Base-by-base conservation (phyloP, 306 rosid species). In the Cucurbita ficifolia region DNA sequence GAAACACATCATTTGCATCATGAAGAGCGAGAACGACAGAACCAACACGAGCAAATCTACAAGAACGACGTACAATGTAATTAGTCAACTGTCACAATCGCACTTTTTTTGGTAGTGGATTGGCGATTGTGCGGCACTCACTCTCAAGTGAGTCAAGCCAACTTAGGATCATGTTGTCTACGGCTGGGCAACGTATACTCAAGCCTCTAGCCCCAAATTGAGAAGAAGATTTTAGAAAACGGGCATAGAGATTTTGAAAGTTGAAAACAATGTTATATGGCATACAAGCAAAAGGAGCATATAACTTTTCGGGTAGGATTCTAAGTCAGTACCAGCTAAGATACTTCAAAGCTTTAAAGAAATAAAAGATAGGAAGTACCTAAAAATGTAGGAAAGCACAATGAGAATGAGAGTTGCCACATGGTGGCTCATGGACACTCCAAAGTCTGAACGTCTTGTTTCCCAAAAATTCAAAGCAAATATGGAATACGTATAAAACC, bases 381-480 rank as follows among this genome's bases (percentile, higher is more conserved):
- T 84, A 78, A 87, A 82, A 74, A 76, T 84, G 86, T 89, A 90
- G 64, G 98, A 94, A 79, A 90, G 80, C 69, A 89, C 71, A 40
- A 94, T 86, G 84, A 94, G 98, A 77, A 71, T 82, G 82, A 86
- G 76, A 67, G 95, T 83, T 53, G 94, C 89, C 81, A 90, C 88
- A 87, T 94, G 98, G 82, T 94, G 98, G 81, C 86, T 51, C 98
- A 94, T 94, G 52, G 98, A 94, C 76, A 94, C 86, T 71, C 88
- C 89, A 72, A 94, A 94, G 86, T 94, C 98, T 0, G 98, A 86
- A 77, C 98, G 96, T 87, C 88, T 86, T 19, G 98, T 94, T 82
- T 94, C 98, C 98, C 96, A 94, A 76, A 89, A 90, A 56, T 90
- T 75, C 83, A 94, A 86, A 71, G 98, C 98, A 81, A 94, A 90